Base-by-base conservation (phyloP, 441 rosid genomes). In the Adansonia gregorii region DNA sequence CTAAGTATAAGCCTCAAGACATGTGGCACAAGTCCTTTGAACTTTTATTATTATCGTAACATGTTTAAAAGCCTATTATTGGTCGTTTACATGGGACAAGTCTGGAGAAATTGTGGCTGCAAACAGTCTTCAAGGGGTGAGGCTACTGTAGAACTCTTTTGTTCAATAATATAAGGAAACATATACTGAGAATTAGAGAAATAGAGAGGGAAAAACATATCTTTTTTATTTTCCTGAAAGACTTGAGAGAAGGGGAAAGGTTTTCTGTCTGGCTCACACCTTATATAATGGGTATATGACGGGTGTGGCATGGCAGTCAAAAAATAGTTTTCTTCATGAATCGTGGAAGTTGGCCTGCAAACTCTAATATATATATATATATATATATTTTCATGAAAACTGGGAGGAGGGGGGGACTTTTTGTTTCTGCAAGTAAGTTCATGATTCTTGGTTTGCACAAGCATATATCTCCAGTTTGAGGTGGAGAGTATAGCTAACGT, bases 401-500 rank as follows among this genome's bases (percentile, higher is more conserved):
- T 24, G 27, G 27, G 27, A 24, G 59, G 20, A 4, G 46, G 17
- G 22, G 52, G 27, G 8, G 6, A 0, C 19, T 48, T 56, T 58
- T 4, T 31, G 52, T 64, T 17, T 10, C 4, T 11, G 8, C 8
- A 14, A 35, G 20, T 10, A 11, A 14, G 22, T n/a, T 6, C 63
- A 27, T 64, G 46, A 35, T 64, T 24, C 39, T 20, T 12, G 6
- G 43, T 69, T 46, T 49, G 22, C 48, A 11, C 54, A 1, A 67
- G 12, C 14, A n/a, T 54, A 0, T 20, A 15, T 49, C 59, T n/a
- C 17, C 2, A 8, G 20, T 72, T 49, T 20, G 4, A 67, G 58
- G 4, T 17, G 35, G 35, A 54, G 27, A 31, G 71, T 77, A 65
- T 67, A 35, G 58, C 68, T 72, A 67, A 79, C 8, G 17, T 14